Evolutionary conservation across 192 early-diverging fungal genomes (phyloP).

Genomic region (Mortierella alpina): DNA sequence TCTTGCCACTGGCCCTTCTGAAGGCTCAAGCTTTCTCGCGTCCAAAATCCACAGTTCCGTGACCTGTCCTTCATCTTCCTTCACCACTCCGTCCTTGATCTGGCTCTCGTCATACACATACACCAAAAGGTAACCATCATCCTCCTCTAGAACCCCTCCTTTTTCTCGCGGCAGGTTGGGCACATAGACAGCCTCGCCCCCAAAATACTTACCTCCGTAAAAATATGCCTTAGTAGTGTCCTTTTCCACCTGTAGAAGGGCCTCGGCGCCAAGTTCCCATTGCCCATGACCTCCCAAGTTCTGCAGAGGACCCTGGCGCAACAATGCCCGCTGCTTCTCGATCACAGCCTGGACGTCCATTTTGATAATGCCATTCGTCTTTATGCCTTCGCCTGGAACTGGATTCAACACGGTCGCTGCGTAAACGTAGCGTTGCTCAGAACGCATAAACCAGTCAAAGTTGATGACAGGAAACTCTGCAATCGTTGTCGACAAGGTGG

Average conservation of each 20-base stretch:
- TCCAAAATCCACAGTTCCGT: constrained; percentile 48
- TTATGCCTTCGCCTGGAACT: constrained; percentile 3
- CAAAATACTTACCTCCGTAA: constrained; percentile 32
- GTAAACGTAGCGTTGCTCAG: constrained; percentile 19
- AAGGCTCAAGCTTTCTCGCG: constrained; percentile 33
- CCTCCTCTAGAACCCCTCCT: constrained; percentile 8
- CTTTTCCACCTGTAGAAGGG: constrained; percentile 7
- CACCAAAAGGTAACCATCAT: constrained; percentile 36
- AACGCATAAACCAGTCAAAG: constrained; percentile 27
- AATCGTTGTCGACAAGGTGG: constrained; percentile 20
- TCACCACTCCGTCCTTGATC: constrained; percentile 25
- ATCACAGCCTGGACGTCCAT: constrained; percentile 24
- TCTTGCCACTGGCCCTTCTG: constrained; percentile 27
- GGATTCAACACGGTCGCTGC: constrained; percentile 9
- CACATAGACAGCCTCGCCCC: constrained; percentile 31
- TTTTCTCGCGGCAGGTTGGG: constrained; percentile 8
- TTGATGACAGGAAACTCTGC: constrained; percentile 42
- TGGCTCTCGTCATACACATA: constrained; percentile 45
- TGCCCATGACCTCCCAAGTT: constrained; percentile 19
- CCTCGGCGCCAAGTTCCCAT: constrained; percentile 29
- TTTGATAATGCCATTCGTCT: constrained; percentile 34
- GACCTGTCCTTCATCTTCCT: constrained; percentile 13
- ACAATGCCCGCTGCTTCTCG: constrained; percentile 3
- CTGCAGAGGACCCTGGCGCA: neutral
- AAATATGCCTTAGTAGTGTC: neutral